Evolutionary conservation across 2,329 filamentous ascomycete genomes (phyloP).

Genomic region (Aspergillus fumigatiaffinis): DNA sequence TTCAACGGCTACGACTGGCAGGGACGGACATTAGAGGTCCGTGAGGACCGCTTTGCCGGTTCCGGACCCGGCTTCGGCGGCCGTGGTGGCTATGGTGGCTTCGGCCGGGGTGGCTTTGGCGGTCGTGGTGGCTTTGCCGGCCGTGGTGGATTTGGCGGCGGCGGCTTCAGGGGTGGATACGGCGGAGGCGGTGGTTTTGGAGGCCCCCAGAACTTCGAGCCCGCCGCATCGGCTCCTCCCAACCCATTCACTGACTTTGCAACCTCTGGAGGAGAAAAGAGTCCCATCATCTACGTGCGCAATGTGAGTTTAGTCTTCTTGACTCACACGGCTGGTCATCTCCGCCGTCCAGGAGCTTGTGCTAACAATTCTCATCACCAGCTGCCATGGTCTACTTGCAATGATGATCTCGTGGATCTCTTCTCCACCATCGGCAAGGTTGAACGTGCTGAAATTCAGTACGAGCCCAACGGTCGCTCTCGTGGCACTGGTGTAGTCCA

Average conservation of each 20-base stretch:
- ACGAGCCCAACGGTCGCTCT: slow-evolving; percentile 92
- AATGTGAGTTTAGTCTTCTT: slow-evolving; percentile 65
- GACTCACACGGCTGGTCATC: neutral
- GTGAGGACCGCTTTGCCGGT: slow-evolving; percentile 89
- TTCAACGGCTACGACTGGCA: slow-evolving; percentile 99
- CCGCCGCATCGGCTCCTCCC: slow-evolving; percentile 53
- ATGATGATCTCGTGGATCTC: slow-evolving; percentile 92
- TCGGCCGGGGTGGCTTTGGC: slow-evolving; percentile 43
- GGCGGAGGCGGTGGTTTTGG: slow-evolving; percentile 50
- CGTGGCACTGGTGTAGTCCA: slow-evolving; percentile 95
- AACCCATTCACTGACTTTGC: slow-evolving; percentile 95
- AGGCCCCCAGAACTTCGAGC: slow-evolving; percentile 33
- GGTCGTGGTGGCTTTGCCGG: slow-evolving; percentile 42
- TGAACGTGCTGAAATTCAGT: slow-evolving; percentile 98
- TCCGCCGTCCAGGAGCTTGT: neutral
- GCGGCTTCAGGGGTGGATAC: slow-evolving; percentile 47
- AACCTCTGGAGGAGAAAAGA: slow-evolving; percentile 77
- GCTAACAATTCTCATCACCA: slow-evolving; percentile 38
- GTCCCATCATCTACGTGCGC: slow-evolving; percentile 86
- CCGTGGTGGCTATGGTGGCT: slow-evolving; percentile 37
- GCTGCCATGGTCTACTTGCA: slow-evolving; percentile 98
- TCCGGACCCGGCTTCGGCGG: slow-evolving; percentile 44
- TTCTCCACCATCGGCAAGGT: slow-evolving; percentile 98
- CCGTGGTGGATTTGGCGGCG: slow-evolving; percentile 53
- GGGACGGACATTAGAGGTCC: slow-evolving; percentile 85